Evolutionary conservation across 2,329 filamentous ascomycete species (phyloP), one percentile per base, ranked within the genome.

Genomic region (Didymellaceae sp.): DNA sequence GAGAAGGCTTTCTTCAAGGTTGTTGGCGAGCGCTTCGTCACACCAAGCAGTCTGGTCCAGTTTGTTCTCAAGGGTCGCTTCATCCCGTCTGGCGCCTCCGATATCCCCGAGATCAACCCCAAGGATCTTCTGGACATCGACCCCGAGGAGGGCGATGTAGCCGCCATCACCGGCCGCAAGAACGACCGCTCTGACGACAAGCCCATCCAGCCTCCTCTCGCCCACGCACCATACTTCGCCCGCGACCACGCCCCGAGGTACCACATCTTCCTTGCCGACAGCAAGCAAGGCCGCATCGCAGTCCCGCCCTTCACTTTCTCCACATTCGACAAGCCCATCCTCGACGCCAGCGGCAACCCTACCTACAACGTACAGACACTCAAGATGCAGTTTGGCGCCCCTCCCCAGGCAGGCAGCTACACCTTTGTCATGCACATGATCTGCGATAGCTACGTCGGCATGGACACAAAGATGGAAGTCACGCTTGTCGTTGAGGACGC

Each of bases 1-100:
- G 90, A 91, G 67, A 95, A 91, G 77, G 90, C 91, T 6, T 99
- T 96, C 77, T 99, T 99, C 85, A 99, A 99, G 80, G 95, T 99
- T 35, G 87, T 91, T 43, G 94, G 94, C 69, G 95, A 99, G 77
- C 90, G 89, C 60, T 89, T 88, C 72, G 90, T 99, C 67, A 96
- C 93, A 24, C 92, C 94, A 6, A 90, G 89, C 51, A 96, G 91
- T 48, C 83, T 99, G 28, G 93, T 97, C 17, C 93, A 92, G 55
- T 87, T 99, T 22, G 91, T 99, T 42, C 86, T 99, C 71, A 99
- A 99, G 79, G 91, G 89, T 24, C 91, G 94, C 47, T 89, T 97
- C 68, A 86, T 97, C 38, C 94, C 94, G 5, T 92, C 94, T 4
- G 93, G 92, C 35, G 87, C 85, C 58, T 82, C 83, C 18, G 80